phyloP scores from a whole-genome alignment of 805 yeast species.

The Huiozyma naganishii region DNA sequence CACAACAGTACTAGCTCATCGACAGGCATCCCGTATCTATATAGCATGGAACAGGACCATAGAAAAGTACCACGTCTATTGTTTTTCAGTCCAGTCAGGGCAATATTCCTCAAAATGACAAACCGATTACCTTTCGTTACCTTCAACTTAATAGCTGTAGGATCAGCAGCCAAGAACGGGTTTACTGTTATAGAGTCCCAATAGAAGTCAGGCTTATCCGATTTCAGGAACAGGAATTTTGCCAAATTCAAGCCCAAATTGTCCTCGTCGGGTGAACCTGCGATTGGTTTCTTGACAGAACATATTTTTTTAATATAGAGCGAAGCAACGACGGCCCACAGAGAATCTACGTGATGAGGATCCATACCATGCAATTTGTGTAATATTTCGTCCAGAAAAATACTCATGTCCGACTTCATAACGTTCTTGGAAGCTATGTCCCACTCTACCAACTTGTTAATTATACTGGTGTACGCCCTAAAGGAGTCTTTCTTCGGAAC shows the following conservation, averaged over 20 bases:
- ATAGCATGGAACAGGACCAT: slow-evolving; percentile 21
- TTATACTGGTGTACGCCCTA: slow-evolving; percentile 12
- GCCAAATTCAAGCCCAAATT: slow-evolving; percentile 11
- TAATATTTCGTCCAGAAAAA: slow-evolving; percentile 13
- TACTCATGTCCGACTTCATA: neutral
- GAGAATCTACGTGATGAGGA: slow-evolving; percentile 10
- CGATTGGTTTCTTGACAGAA: neutral
- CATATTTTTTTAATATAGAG: slow-evolving; percentile 15
- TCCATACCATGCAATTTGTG: slow-evolving; percentile 15
- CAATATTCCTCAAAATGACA: slow-evolving; percentile 19
- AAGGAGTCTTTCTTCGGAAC: slow-evolving; percentile 11
- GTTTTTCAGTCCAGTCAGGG: slow-evolving; percentile 10
- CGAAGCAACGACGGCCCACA: slow-evolving; percentile 20
- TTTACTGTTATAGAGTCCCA: slow-evolving; percentile 6
- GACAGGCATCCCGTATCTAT: slow-evolving; percentile 12
- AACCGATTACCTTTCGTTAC: slow-evolving; percentile 13
- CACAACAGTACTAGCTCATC: slow-evolving; percentile 19
- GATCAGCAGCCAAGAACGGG: slow-evolving; percentile 16
- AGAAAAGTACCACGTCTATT: slow-evolving; percentile 13
- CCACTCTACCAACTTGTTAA: slow-evolving; percentile 14
- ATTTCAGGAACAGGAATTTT: slow-evolving; percentile 13
- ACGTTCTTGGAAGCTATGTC: slow-evolving; percentile 6
- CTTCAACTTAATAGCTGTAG: slow-evolving; percentile 10
- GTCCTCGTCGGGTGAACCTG: neutral
- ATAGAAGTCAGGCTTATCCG: neutral